Evolutionary conservation across 148 eudicot species (phyloP).

Genomic region (Camellia lanceoleosa): DNA sequence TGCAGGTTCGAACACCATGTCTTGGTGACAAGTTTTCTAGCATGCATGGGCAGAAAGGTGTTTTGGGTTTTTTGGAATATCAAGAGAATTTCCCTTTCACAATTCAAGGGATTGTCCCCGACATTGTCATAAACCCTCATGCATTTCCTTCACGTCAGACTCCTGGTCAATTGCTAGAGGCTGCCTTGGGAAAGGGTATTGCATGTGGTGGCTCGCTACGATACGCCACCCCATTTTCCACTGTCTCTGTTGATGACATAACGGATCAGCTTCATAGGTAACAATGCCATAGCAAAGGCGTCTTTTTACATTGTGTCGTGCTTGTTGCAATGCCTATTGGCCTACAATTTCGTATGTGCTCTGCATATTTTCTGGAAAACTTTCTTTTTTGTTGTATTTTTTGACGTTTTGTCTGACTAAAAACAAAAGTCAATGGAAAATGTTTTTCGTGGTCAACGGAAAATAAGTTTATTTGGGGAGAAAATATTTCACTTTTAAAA

Average conservation of each 20-base stretch:
- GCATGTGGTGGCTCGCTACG: conserved; percentile 45
- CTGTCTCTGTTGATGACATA: conserved; percentile 73
- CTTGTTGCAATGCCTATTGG: background rate
- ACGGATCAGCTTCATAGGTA: conserved; percentile 90
- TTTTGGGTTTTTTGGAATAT: conserved; percentile 66
- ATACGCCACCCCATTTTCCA: conserved; percentile 86
- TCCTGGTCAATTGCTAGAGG: conserved; percentile 87
- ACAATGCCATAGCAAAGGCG: background rate
- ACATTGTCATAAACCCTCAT: conserved; percentile 89
- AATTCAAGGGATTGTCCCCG: conserved; percentile 86
- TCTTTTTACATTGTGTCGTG: background rate
- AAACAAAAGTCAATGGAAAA: too few relatives aligned
- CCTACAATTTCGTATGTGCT: background rate
- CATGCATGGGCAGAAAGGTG: conserved; percentile 98
- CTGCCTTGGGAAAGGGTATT: conserved; percentile 41
- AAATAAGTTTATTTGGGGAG: too few relatives aligned
- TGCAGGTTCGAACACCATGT: conserved; percentile 78
- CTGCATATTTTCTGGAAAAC: too few relatives aligned
- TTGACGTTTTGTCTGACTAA: too few relatives aligned
- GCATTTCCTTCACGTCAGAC: conserved; percentile 98
- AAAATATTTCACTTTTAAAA: too few relatives aligned
- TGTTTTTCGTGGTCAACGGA: too few relatives aligned
- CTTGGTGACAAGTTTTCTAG: conserved; percentile 92
- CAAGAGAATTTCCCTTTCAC: conserved; percentile 42
- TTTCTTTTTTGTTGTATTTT: too few relatives aligned